A percentile compares a stretch with the other conserved stretches of the same genome.
Conservation (phyloP, 306 rosid genomes). For the Vigna mungo region DNA sequence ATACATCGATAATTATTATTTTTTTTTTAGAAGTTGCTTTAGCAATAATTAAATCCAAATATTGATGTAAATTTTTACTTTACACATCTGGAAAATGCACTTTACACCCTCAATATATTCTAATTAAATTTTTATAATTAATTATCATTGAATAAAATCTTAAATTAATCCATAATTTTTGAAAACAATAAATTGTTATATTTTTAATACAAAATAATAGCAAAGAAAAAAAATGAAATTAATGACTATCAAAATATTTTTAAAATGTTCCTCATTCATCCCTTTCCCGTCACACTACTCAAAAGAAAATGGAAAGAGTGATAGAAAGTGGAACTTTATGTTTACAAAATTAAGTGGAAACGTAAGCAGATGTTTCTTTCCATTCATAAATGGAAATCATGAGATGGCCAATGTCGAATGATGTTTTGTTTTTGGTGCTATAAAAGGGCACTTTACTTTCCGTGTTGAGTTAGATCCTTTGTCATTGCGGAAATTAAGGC, state of each 20-base stretch:
- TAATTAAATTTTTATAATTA: background rate
- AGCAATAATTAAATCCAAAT: background rate
- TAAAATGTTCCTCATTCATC: background rate
- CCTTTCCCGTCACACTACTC: background rate
- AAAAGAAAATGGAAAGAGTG: background rate
- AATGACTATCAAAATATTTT: background rate
- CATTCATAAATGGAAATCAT: background rate
- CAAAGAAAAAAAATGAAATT: background rate
- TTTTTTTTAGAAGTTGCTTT: background rate
- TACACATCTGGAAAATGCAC: too few species aligned
- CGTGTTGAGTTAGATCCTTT: background rate
- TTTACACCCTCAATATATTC: background rate
- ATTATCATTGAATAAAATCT: background rate
- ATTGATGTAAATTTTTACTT: background rate
- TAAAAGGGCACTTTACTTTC: slow-evolving; percentile 10
- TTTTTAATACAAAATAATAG: background rate
- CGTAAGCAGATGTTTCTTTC: background rate
- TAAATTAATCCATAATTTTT: background rate
- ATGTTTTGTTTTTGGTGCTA: background rate
- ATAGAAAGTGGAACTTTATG: background rate
- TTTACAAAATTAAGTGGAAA: slow-evolving; percentile 20
- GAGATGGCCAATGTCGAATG: slow-evolving; percentile 6
- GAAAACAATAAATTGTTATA: background rate
- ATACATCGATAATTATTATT: slow-evolving; percentile 42
- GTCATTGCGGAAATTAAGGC: background rate